Conservation (phyloP, 495 filamentous ascomycete species). For the Neurospora sp. region DNA sequence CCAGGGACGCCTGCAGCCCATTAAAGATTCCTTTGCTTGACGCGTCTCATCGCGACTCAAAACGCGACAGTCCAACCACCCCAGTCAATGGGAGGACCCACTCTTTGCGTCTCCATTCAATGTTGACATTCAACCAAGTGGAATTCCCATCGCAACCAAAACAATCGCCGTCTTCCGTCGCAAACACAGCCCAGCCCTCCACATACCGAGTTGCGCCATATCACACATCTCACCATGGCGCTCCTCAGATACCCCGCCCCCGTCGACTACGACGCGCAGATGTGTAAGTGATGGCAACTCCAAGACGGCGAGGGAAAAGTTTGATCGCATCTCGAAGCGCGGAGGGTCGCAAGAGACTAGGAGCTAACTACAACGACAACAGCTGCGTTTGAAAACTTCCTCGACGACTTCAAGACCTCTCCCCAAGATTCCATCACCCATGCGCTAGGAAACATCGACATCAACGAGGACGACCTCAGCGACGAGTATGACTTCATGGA, state of each 20-base stretch:
- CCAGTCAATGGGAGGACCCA: background rate
- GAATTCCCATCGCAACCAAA: background rate
- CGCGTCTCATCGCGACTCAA: background rate
- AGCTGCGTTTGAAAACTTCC: slow-evolving; percentile 82
- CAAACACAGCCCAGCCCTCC: too few species aligned
- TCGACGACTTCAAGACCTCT: slow-evolving; percentile 77
- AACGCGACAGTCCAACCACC: background rate
- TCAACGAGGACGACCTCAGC: slow-evolving; percentile 79
- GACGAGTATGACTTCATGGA: slow-evolving; percentile 96
- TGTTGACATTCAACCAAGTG: background rate
- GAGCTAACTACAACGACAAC: slow-evolving; percentile 1
- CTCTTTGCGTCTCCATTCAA: background rate
- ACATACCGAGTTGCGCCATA: background rate
- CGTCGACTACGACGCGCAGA: slow-evolving; percentile 79
- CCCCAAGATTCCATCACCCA: slow-evolving; percentile 62
- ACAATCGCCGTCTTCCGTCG: background rate
- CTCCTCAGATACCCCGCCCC: slow-evolving; percentile 61
- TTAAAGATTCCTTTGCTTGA: background rate
- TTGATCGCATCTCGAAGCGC: background rate
- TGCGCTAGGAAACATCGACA: slow-evolving; percentile 71
- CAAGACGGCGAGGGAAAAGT: background rate
- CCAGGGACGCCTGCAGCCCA: background rate
- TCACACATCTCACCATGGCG: slow-evolving; percentile 49
- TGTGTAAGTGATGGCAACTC: slow-evolving; percentile 40
- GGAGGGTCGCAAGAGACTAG: background rate